Base-by-base conservation (phyloP, 495 filamentous ascomycete species). In the Polyplosphaeria fusca region DNA sequence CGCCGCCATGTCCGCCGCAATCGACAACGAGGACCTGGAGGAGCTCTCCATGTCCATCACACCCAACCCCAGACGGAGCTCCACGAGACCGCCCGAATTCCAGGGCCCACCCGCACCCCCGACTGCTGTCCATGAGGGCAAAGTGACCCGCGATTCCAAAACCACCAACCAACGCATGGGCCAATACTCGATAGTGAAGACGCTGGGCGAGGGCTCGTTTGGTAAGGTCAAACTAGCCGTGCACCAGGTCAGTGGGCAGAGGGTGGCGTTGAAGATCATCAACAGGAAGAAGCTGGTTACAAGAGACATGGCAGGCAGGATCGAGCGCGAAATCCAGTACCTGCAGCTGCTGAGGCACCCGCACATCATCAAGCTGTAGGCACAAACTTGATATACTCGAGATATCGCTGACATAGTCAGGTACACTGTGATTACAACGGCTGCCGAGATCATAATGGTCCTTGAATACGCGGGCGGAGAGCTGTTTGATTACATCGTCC, bases 321-420 rank as follows among this genome's bases (percentile, higher is more conserved):
- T 98, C 41, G 94, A 97, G 74, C 82, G 94, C 63, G 93, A 98
- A 77, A 98, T 98, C 55, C 91, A 95, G 68, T 98, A 97, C 68
- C 80, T 98, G 47, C 93, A 98, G 75, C 75, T 98, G 58, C 79
- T 98, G 32, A 81, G 93, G 52, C 93, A 98, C 73, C 93, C 93
- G 43, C 93, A 98, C 72, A 98, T 98, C 71, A 98, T 98, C 74
- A 98, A 98, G 73, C 78, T 98, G 89, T 96, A 79, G 67, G 83
- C 73, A 9, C 50, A 18, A 24, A 27, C 30, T 18, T 12, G 9
- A 43, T 46, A 23, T 63, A 61, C 51, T 67, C 20, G 23, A 13
- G 12, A 14, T 13, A 20, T 13, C 59, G 35, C 58, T 67, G 54
- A 70, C 40, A 28, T 24, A 13, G 12, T 44, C 63, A 93, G 88